Conservation (phyloP, 2,329 filamentous ascomycete species). For the Fusarium sp. region DNA sequence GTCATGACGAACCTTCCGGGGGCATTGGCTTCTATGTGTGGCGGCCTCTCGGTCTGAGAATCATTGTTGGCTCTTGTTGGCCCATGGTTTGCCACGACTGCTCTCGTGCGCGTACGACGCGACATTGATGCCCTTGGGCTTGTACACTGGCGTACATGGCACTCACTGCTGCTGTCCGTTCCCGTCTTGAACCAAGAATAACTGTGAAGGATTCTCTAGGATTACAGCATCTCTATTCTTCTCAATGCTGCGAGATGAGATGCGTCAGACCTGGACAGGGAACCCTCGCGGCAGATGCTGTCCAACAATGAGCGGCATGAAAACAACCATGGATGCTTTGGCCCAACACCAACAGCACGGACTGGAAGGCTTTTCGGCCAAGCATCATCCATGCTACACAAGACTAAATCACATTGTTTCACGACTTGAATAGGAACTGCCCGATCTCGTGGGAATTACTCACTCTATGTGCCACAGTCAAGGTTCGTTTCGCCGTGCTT, state of each 20-base stretch:
- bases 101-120: not conserved
- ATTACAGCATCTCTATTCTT: not conserved
- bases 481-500: not conserved
- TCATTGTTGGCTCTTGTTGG: not conserved
- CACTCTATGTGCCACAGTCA: not conserved
- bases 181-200: not conserved
- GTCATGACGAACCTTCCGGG: conserved; percentile 9
- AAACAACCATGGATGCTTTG: not conserved
- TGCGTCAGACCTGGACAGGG: not conserved
- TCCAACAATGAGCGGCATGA: not conserved
- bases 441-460: not conserved
- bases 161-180: not conserved
- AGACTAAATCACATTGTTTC: not conserved
- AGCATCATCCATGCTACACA: not conserved
- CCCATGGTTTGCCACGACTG: not conserved
- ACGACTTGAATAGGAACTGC: not conserved
- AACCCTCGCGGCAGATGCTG: not conserved
- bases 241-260: not conserved
- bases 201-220: not conserved
- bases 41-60: conserved; percentile 2
- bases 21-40: not conserved
- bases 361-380: not conserved
- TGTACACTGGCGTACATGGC: not conserved
- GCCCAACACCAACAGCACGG: not conserved
- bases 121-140: not conserved